phyloP scores from a whole-genome alignment of 495 filamentous ascomycete genomes.

The Aspergillus diversus region DNA sequence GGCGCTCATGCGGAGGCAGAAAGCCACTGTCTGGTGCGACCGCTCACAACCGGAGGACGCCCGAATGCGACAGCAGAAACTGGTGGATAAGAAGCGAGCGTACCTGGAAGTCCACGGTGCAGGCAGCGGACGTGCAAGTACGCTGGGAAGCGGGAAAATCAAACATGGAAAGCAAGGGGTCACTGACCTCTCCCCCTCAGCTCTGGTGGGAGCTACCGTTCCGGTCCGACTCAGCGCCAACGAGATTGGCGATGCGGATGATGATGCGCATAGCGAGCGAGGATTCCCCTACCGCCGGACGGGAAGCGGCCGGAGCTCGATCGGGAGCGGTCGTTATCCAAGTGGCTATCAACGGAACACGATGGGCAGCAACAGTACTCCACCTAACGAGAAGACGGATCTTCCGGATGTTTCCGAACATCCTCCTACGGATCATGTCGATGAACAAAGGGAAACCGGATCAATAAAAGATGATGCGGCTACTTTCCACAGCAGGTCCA shows the following conservation, averaged over 20 bases:
- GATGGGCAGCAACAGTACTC: constrained; percentile 73
- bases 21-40: constrained; percentile 98
- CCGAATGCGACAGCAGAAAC: constrained; percentile 74
- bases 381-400: constrained; percentile 56
- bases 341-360: constrained; percentile 55
- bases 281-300: constrained; percentile 69
- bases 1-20: constrained; percentile 90
- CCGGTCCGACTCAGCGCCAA: constrained; percentile 91
- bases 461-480: constrained; percentile 52
- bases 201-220: constrained; percentile 75
- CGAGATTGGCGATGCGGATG: constrained; percentile 86
- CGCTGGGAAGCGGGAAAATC: constrained; percentile 74
- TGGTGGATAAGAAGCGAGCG: constrained; percentile 81
- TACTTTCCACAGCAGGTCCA: constrained; percentile 38
- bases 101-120: constrained; percentile 76
- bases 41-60: constrained; percentile 93
- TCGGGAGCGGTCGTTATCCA: constrained; percentile 67
- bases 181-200: constrained; percentile 72
- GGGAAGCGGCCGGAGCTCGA: constrained; percentile 77
- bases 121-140: constrained; percentile 54
- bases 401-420: constrained; percentile 57
- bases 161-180: constrained; percentile 74
- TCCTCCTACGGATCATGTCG: constrained; percentile 48
- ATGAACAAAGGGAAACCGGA: constrained; percentile 41
- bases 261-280: constrained; percentile 62